Evolutionary conservation across 805 yeast species (phyloP).

Genomic region (Schwanniomyces sp.): DNA sequence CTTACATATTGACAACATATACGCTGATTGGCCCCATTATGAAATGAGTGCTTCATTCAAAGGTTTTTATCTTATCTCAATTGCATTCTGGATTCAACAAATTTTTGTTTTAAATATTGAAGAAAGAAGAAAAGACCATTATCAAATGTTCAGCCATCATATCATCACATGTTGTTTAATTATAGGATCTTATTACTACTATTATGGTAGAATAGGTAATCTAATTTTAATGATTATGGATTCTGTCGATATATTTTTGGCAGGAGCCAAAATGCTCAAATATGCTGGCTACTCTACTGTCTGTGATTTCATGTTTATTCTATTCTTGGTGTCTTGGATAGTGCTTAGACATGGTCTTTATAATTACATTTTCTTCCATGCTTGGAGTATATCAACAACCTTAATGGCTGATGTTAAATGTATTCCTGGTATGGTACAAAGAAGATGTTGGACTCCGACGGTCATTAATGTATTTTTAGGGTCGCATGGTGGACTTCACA

Average conservation of each 20-base stretch:
- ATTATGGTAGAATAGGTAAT: conserved; percentile 77
- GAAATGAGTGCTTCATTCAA: conserved; percentile 54
- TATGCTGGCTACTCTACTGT: conserved; percentile 59
- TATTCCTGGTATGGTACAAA: conserved; percentile 26
- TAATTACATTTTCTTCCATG: conserved; percentile 63
- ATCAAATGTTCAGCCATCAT: conserved; percentile 88
- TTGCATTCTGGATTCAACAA: conserved; percentile 83
- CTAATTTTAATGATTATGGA: conserved; percentile 80
- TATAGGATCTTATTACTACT: conserved; percentile 69
- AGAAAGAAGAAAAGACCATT: conserved; percentile 75
- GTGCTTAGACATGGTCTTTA: conserved; percentile 70
- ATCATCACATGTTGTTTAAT: conserved; percentile 71
- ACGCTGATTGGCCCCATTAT: conserved; percentile 74
- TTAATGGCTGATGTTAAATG: conserved; percentile 48
- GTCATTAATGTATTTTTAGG: conserved; percentile 49
- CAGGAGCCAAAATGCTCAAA: conserved; percentile 74
- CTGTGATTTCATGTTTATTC: conserved; percentile 70
- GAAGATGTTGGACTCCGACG: conserved; percentile 51
- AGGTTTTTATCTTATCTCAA: conserved; percentile 66
- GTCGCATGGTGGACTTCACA: conserved; percentile 65
- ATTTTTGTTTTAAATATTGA: conserved; percentile 75
- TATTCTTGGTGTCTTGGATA: conserved; percentile 71
- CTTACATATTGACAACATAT: conserved; percentile 56
- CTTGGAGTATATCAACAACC: conserved; percentile 40
- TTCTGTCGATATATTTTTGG: conserved; percentile 68